phyloP scores from a whole-genome alignment of 805 yeast genomes.

The Yarrowia sp. region DNA sequence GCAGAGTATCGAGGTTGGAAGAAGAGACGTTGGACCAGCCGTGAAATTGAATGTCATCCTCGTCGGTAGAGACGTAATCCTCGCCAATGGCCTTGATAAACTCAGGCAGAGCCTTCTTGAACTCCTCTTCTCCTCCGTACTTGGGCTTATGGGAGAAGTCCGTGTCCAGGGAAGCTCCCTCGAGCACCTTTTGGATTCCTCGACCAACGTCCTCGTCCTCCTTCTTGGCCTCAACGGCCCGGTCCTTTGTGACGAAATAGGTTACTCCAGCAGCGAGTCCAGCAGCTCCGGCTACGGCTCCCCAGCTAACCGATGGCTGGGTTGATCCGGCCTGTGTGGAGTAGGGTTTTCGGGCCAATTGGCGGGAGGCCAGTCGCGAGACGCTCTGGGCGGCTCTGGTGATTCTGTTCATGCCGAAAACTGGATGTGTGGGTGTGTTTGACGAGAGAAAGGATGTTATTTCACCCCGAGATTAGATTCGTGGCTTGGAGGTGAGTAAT shows the following conservation, averaged over 20 bases:
- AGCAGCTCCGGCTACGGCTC: slow-evolving; percentile 27
- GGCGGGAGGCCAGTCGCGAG: slow-evolving; percentile 29
- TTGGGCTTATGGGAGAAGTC: slow-evolving; percentile 32
- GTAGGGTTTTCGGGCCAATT: slow-evolving; percentile 9
- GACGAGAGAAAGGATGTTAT: background rate
- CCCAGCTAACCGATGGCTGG: slow-evolving; percentile 20
- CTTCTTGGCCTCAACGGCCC: background rate
- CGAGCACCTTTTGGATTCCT: slow-evolving; percentile 25
- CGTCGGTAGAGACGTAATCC: slow-evolving; percentile 55
- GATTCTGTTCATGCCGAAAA: slow-evolving; percentile 28
- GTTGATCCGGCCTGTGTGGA: slow-evolving; percentile 26
- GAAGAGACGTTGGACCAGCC: slow-evolving; percentile 48
- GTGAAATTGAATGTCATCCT: slow-evolving; percentile 45
- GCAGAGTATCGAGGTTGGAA: slow-evolving; percentile 50
- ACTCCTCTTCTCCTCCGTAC: slow-evolving; percentile 49
- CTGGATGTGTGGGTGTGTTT: background rate
- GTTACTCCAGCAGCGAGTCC: slow-evolving; percentile 31
- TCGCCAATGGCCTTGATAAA: slow-evolving; percentile 58
- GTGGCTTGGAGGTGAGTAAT: slow-evolving; percentile 30
- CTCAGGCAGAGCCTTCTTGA: slow-evolving; percentile 57
- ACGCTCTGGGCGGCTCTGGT: slow-evolving; percentile 35
- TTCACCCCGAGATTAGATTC: slow-evolving; percentile 13
- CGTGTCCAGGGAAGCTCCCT: slow-evolving; percentile 32
- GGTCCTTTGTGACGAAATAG: slow-evolving; percentile 15
- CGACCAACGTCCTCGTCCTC: slow-evolving; percentile 10